phyloP scores from a whole-genome alignment of 2,329 filamentous ascomycete species.

The Tolypocladium nubicola region DNA sequence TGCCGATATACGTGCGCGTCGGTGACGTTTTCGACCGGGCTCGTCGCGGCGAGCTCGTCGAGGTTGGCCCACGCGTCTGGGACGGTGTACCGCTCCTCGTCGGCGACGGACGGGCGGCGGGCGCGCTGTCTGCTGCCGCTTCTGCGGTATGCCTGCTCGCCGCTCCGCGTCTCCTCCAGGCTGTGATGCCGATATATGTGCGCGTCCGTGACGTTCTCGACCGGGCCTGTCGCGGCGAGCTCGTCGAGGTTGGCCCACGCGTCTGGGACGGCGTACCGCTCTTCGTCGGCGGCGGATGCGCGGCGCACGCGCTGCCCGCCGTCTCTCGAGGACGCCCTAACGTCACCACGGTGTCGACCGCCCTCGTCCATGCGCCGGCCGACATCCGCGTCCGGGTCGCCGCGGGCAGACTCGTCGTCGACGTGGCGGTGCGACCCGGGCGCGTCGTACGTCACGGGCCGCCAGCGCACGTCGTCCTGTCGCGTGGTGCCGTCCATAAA shows the following conservation, averaged over 20 bases:
- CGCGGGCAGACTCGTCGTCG: conserved; percentile 23
- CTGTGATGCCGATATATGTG: conserved; percentile 6
- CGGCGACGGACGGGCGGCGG: background rate
- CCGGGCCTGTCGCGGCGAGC: conserved; percentile 19
- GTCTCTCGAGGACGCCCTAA: background rate
- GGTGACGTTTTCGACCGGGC: conserved; percentile 9
- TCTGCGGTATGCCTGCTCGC: conserved; percentile 5
- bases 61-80: conserved; percentile 28
- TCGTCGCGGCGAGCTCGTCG: conserved; percentile 28
- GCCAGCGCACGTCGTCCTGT: background rate
- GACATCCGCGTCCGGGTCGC: background rate
- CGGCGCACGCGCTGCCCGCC: background rate
- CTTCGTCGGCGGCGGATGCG: background rate
- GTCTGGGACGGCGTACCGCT: conserved; percentile 12
- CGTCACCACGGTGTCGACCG: background rate
- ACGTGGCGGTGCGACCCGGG: conserved; percentile 27
- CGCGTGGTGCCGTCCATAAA: background rate
- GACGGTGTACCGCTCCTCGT: conserved; percentile 8
- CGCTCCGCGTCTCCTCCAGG: conserved; percentile 7
- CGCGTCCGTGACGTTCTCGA: conserved; percentile 8
- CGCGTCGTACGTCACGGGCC: conserved; percentile 10
- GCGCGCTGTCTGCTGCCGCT: background rate
- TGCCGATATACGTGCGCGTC: conserved; percentile 6
- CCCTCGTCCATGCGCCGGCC: background rate
- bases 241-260: conserved; percentile 34